A percentile compares a stretch with the other conserved stretches of the same genome.
phyloP scores from a whole-genome alignment of 345 rosid genomes.

The Citrus cavaleriei region DNA sequence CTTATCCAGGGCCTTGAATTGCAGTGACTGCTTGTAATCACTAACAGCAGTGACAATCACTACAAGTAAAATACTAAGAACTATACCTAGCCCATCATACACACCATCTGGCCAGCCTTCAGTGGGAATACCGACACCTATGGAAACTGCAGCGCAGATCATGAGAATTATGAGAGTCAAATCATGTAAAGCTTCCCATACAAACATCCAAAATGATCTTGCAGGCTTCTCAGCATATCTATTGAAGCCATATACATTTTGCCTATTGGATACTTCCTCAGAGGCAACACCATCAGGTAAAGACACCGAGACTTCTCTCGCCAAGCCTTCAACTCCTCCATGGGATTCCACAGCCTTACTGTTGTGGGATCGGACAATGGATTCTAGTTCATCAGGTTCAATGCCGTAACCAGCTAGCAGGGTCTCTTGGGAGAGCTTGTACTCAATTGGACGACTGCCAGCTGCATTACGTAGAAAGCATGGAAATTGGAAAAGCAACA shows the following conservation, averaged over 20 bases:
- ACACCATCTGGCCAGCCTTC: slow-evolving; percentile 50
- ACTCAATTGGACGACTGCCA: slow-evolving; percentile 23
- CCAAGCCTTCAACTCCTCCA: slow-evolving; percentile 43
- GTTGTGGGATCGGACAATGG: slow-evolving; percentile 33
- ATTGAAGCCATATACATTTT: slow-evolving; percentile 53
- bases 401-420: slow-evolving; percentile 37
- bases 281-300: slow-evolving; percentile 44
- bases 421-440: slow-evolving; percentile 31
- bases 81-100: slow-evolving; percentile 43
- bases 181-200: slow-evolving; percentile 51
- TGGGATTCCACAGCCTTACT: slow-evolving; percentile 21
- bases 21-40: slow-evolving; percentile 33
- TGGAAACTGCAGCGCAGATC: slow-evolving; percentile 35
- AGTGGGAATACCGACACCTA: slow-evolving; percentile 28
- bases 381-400: slow-evolving; percentile 37
- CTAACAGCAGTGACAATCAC: slow-evolving; percentile 30
- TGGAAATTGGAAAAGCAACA: background rate
- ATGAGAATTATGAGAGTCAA: slow-evolving; percentile 45
- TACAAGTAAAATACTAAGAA: slow-evolving; percentile 27
- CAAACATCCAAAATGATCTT: slow-evolving; percentile 40
- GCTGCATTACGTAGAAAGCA: slow-evolving; percentile 27
- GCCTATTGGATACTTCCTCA: slow-evolving; percentile 43
- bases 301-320: slow-evolving; percentile 31
- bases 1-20: slow-evolving; percentile 32
- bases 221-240: slow-evolving; percentile 57